phyloP scores from a whole-genome alignment of 1,284 basidiomycete genomes.

The Sanghuangporus weigelae region DNA sequence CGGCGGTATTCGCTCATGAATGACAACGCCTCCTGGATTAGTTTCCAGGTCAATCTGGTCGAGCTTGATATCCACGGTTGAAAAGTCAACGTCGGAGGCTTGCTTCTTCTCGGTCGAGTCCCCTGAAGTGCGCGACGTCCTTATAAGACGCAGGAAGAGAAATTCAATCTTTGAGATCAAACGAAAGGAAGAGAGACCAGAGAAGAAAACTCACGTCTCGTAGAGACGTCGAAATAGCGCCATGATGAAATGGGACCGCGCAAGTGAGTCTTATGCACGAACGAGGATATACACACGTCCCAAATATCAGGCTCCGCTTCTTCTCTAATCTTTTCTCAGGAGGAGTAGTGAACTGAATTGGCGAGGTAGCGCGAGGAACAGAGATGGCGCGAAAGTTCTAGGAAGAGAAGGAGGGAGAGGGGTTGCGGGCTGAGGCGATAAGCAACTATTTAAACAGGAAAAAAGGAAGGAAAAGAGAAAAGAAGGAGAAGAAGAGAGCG shows the following conservation, averaged over 20 bases:
- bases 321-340: constrained; percentile 9
- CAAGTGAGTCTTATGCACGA: not conserved
- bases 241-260: constrained; percentile 2
- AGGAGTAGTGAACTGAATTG: not conserved
- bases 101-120: constrained; percentile 10
- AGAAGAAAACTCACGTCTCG: constrained; percentile 10
- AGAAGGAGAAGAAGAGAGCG: not conserved
- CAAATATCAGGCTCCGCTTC: not conserved
- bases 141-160: not conserved
- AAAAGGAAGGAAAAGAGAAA: not conserved
- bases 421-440: not conserved
- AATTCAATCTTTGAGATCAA: not conserved
- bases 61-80: constrained; percentile 18
- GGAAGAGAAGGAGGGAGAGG: not conserved
- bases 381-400: not conserved
- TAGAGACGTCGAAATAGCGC: constrained; percentile 7
- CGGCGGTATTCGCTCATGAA: constrained; percentile 8
- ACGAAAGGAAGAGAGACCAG: not conserved
- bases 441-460: not conserved
- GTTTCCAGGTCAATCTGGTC: constrained; percentile 15
- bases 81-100: constrained; percentile 12
- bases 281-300: not conserved
- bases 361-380: not conserved
- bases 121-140: constrained; percentile 4
- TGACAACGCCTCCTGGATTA: not conserved